Conservation (phyloP, 495 filamentous ascomycete species). For the Emericellopsis terricola region DNA sequence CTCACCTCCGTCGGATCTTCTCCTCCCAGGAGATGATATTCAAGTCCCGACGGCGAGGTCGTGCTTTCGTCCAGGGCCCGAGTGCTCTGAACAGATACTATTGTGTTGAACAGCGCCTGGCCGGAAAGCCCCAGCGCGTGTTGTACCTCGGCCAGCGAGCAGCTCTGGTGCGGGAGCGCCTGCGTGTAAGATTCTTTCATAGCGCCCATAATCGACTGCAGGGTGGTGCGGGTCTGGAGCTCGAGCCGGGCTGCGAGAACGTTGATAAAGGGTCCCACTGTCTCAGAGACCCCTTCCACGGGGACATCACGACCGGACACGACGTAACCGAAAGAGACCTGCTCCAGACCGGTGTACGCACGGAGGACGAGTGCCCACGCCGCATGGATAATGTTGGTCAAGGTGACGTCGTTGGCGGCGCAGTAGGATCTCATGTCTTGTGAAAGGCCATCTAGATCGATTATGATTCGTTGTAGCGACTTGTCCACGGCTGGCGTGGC, state of each 20-base stretch:
- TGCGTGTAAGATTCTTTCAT: too few species aligned
- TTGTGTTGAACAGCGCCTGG: not conserved
- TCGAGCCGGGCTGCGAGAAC: too few species aligned
- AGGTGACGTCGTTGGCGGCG: not conserved
- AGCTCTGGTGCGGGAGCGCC: not conserved
- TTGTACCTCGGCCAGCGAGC: not conserved
- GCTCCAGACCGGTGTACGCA: constrained; percentile 15
- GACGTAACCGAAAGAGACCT: constrained; percentile 22
- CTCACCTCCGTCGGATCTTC: not conserved
- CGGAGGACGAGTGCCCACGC: constrained; percentile 25
- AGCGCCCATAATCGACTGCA: too few species aligned
- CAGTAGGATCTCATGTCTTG: not conserved
- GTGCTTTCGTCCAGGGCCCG: not conserved
- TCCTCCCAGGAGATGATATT: not conserved
- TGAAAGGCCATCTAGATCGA: too few species aligned
- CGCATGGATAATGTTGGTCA: constrained; percentile 18
- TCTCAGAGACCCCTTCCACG: not conserved
- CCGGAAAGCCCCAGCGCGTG: not conserved
- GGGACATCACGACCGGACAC: not conserved
- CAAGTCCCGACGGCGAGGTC: not conserved
- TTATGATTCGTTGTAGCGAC: too few species aligned
- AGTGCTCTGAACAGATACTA: not conserved
- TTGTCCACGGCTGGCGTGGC: too few species aligned
- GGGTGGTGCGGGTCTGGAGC: too few species aligned
- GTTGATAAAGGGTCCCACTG: not conserved